Percentiles rank a stretch among this genome's conserved stretches.
These are phyloP conservation scores for Acanthamoeba lugdunensis DNA, from an alignment of 208 protist genomes.

Conservation along the genomic window DNA sequence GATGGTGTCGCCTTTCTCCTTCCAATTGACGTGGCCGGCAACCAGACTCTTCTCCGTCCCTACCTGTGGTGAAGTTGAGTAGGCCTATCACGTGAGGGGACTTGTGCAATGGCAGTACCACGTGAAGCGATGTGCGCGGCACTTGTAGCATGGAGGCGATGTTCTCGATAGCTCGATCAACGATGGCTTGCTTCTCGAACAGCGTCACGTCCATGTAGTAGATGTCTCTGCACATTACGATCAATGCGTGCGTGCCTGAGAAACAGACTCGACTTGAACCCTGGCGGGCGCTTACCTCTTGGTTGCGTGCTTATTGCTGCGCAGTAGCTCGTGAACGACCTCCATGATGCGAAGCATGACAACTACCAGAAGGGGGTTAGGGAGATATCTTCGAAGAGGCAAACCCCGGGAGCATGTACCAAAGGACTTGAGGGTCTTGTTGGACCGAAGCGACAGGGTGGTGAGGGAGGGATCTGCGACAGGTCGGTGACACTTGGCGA, in stretches of 20 bases:
- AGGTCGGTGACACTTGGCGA: background rate
- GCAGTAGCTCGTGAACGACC: constrained; percentile 5
- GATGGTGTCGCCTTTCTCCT: background rate
- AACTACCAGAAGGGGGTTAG: background rate
- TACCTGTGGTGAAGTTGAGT: background rate
- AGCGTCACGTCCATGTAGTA: constrained; percentile 64
- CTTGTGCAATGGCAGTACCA: background rate
- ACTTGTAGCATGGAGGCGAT: constrained; percentile 63
- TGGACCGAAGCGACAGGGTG: background rate
- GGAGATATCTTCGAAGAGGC: background rate
- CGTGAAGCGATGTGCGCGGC: background rate
- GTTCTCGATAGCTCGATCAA: constrained; percentile 48
- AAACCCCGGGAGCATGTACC: background rate
- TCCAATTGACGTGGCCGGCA: constrained; percentile 14
- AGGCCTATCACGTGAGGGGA: background rate
- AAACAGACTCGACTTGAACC: background rate
- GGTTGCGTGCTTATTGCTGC: constrained; percentile 22
- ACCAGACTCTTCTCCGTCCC: constrained; percentile 48
- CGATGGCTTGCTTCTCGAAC: constrained; percentile 18
- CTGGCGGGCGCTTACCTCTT: background rate
- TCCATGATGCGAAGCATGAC: constrained; percentile 50
- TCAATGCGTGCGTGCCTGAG: background rate
- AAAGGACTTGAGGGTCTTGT: background rate
- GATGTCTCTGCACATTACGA: constrained; percentile 41
- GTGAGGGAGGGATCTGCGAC: background rate